Evolutionary conservation across 2,329 filamentous ascomycete species (phyloP).

Genomic region (Verticillium nubilum): DNA sequence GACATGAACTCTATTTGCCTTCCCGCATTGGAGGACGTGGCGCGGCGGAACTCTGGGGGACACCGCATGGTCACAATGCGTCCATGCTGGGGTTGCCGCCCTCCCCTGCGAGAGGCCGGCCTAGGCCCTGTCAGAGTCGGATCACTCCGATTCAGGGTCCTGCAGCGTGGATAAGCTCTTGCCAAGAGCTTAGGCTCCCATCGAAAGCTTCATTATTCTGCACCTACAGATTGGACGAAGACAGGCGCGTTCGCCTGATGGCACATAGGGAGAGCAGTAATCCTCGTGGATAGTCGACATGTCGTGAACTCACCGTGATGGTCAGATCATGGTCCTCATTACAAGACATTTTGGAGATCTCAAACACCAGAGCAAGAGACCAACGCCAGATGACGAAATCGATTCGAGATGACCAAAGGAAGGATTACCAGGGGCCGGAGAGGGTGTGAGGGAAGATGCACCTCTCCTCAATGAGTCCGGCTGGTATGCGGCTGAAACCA

Average conservation of each 20-base stretch:
- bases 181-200: background rate
- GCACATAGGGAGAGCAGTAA: background rate
- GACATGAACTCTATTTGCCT: background rate
- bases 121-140: background rate
- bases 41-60: background rate
- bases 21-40: background rate
- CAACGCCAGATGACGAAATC: background rate
- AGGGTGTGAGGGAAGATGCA: conserved; percentile 1
- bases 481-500: background rate
- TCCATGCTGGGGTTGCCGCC: background rate
- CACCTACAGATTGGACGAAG: background rate
- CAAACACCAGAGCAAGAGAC: background rate
- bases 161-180: background rate
- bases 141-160: background rate
- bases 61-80: background rate
- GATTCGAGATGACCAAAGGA: background rate
- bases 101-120: background rate
- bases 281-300: background rate
- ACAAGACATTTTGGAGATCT: background rate
- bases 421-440: background rate
- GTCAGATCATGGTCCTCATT: background rate
- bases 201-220: background rate
- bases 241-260: background rate
- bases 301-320: background rate
- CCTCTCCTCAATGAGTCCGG: background rate